Base-by-base conservation (phyloP, 2,329 filamentous ascomycete species). In the Xylariomycetidae sp. region DNA sequence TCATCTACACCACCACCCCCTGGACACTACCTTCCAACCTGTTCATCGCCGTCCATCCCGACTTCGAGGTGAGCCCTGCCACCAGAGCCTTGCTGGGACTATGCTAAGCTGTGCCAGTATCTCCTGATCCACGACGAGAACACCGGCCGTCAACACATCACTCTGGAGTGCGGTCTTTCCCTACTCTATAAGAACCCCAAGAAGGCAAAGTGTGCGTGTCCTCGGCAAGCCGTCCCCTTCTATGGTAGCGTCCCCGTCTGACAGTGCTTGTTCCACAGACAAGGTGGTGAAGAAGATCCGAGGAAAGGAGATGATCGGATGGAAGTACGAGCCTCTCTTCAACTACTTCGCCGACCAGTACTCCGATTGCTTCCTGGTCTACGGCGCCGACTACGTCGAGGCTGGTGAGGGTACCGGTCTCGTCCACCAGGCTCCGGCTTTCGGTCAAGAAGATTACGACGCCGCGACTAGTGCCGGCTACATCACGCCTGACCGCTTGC, bases 171-270 rank as follows among this genome's bases (percentile, higher is more conserved):
- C 36, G 72, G 92, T 20, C 70, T 95, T 19, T 72, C 74, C 37
- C 90, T 84, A 5, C 68, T 95, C 2, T 95, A 95, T 68, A 95
- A 95, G 60, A 87, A 95, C 47, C 84, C 84, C 6, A 95, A 95
- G 67, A 95, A 95, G 67, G 88, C 88, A 31, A 93, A 95, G 57
- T 95, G n/a, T n/a, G n/a, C n/a, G n/a, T n/a, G n/a, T n/a, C n/a
- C n/a, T n/a, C n/a, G n/a, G n/a, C n/a, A n/a, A n/a, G n/a, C n/a
- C n/a, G n/a, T n/a, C n/a, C n/a, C n/a, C n/a, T n/a, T n/a, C n/a
- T n/a, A n/a, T n/a, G n/a, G n/a, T n/a, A n/a, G n/a, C n/a, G n/a
- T n/a, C n/a, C n/a, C n/a, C n/a, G n/a, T n/a, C n/a, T n/a, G n/a
- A n/a, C n/a, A n/a, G n/a, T n/a, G n/a, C n/a, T n/a, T n/a, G n/a